phyloP scores from a whole-genome alignment of 1,139 yeast genomes.

The Eremothecium coryli region DNA sequence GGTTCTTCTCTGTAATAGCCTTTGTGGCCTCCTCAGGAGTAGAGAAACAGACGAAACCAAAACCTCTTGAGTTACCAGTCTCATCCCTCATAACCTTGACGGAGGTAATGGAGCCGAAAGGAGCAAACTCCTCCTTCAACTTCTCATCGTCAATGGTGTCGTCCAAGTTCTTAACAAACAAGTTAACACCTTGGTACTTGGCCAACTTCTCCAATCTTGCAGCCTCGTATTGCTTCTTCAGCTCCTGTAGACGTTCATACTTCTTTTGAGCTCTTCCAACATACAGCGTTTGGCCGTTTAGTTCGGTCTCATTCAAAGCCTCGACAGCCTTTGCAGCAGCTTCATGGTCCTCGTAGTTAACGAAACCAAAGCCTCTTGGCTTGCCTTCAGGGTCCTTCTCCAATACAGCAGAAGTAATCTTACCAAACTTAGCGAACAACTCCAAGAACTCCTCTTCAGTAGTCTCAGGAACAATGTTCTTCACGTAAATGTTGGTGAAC shows the following conservation, averaged over 20 bases:
- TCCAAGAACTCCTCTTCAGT: slow-evolving; percentile 65
- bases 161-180: slow-evolving; percentile 93
- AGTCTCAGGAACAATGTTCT: slow-evolving; percentile 72
- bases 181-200: slow-evolving; percentile 96
- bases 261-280: slow-evolving; percentile 99
- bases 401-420: slow-evolving; percentile 74
- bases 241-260: slow-evolving; percentile 94
- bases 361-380: slow-evolving; percentile 93
- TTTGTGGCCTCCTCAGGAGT: slow-evolving; percentile 98
- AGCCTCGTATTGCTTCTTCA: slow-evolving; percentile 90
- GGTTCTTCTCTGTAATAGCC: slow-evolving; percentile 98
- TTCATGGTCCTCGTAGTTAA: slow-evolving; percentile 81
- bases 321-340: slow-evolving; percentile 89
- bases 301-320: slow-evolving; percentile 78
- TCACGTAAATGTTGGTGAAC: slow-evolving; percentile 91
- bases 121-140: slow-evolving; percentile 85
- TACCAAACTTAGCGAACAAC: slow-evolving; percentile 67
- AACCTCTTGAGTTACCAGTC: slow-evolving; percentile 91
- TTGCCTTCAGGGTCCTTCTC: slow-evolving; percentile 82
- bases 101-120: slow-evolving; percentile 91
- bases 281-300: slow-evolving; percentile 75
- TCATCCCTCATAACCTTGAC: slow-evolving; percentile 97
- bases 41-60: slow-evolving; percentile 97
- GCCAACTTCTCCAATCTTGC: slow-evolving; percentile 86
- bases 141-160: slow-evolving; percentile 86